A percentile compares a stretch with the other conserved stretches of the same genome.
Evolutionary conservation across 495 filamentous ascomycete species (phyloP).

Genomic region (Glutinoglossum americanum): DNA sequence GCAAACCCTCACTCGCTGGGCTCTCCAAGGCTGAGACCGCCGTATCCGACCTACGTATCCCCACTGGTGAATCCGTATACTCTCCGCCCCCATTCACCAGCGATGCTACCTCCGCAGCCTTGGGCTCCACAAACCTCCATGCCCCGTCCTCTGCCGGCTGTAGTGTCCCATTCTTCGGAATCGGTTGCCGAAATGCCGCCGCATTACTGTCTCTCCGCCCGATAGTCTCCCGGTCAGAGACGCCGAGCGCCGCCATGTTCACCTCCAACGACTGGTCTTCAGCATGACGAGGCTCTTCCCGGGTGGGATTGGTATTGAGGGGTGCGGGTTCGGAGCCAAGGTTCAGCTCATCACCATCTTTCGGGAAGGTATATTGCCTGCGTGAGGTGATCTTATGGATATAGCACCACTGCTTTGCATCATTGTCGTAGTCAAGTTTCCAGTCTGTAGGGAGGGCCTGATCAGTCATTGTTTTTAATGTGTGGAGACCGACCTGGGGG

Average conservation of each 20-base stretch:
- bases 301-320: background rate
- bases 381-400: background rate
- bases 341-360: background rate
- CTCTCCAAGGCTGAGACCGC: background rate
- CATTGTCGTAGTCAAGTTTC: background rate
- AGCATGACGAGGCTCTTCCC: background rate
- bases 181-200: background rate
- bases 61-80: background rate
- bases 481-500: background rate
- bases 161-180: background rate
- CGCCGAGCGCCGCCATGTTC: background rate
- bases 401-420: background rate
- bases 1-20: background rate
- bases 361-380: background rate
- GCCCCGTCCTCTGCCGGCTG: background rate
- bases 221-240: background rate
- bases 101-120: background rate
- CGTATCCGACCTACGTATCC: background rate
- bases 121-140: background rate
- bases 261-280: background rate
- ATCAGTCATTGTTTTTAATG: background rate
- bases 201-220: background rate
- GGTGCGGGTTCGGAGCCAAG: background rate
- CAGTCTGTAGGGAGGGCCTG: background rate
- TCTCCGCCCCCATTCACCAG: background rate